Evolutionary conservation across 257 asterid species (phyloP), one percentile per base, ranked within the genome.

Genomic region (Solanum pinnatisectum): DNA sequence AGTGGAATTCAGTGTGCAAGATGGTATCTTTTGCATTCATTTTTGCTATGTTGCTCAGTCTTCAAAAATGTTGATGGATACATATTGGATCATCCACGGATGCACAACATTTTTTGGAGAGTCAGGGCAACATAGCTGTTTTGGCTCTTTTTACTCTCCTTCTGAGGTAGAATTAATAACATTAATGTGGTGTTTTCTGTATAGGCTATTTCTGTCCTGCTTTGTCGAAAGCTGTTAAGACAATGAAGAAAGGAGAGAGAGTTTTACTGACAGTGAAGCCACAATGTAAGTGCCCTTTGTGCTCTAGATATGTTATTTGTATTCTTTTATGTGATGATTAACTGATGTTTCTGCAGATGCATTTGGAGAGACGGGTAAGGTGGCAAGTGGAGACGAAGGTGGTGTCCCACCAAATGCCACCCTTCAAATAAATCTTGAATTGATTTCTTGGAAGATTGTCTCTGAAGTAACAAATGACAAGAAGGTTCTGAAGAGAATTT

Each of bases 161-260:
- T 84, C 32, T 8, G 8, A 12, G 39, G 59, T 16, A 35, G n/a
- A 67, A 83, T 56, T 5, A 11, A 42, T 84, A 18, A 63, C 79
- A 87, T 33, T 79, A 25, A n/a, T 77, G 36, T 77, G 56, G 35
- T 76, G 6, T 27, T 44, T 5, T 49, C 18, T 56, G 81, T 72
- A 32, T 89, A 93, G 95, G 96, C 42, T 85, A 81, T 88, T 93
- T 92, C 89, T 94, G 95, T 88, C 92, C 92, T 87, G 95, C 96
- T 78, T 79, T 92, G 52, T 52, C 93, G 3, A 89, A 91, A 85
- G 95, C 92, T 68, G 87, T 93, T 88, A 94, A 93, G 88, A 92
- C 92, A 22, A 93, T 93, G 96, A 93, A 92, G 88, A 93, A 93
- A 90, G 95, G 93, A 42, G 96, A 93, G 85, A 88, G 84, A 72